A percentile compares a stretch with the other conserved stretches of the same genome.
Evolutionary conservation across 2,329 filamentous ascomycete species (phyloP).

Genomic region (Fusarium sublunatum): DNA sequence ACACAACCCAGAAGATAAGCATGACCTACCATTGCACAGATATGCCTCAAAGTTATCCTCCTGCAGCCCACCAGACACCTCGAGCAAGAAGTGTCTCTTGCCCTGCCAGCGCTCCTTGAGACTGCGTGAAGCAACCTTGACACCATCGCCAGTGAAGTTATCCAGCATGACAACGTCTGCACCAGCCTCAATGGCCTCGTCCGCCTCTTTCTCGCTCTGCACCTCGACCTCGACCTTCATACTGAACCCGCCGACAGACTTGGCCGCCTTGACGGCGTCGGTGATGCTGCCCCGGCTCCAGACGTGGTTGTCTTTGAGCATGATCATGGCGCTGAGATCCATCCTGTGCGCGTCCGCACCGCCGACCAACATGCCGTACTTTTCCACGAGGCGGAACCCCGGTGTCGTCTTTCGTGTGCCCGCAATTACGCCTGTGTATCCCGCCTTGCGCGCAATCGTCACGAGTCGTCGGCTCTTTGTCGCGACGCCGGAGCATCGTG

Average conservation of each 20-base stretch:
- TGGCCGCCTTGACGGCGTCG: constrained; percentile 85
- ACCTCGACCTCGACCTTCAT: constrained; percentile 98
- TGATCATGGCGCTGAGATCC: constrained; percentile 93
- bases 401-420: constrained; percentile 98
- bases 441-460: constrained; percentile 67
- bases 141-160: constrained; percentile 86
- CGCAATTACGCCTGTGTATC: constrained; percentile 86
- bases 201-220: constrained; percentile 85
- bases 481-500: constrained; percentile 91
- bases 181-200: constrained; percentile 89
- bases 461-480: constrained; percentile 71
- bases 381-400: constrained; percentile 94
- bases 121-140: constrained; percentile 77
- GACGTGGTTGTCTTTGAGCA: constrained; percentile 99
- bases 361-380: constrained; percentile 96
- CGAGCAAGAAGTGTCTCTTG: constrained; percentile 79
- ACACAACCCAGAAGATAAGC: background rate
- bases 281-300: constrained; percentile 91
- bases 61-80: constrained; percentile 91
- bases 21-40: constrained; percentile 74
- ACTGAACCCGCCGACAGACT: constrained; percentile 85
- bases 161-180: constrained; percentile 98
- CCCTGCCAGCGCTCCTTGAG: constrained; percentile 85
- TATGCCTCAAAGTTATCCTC: constrained; percentile 85
- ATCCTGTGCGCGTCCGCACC: constrained; percentile 92